Evolutionary conservation across 164 flowering plant genomes (phyloP).

Genomic region (Chimonanthus salicifolius): DNA sequence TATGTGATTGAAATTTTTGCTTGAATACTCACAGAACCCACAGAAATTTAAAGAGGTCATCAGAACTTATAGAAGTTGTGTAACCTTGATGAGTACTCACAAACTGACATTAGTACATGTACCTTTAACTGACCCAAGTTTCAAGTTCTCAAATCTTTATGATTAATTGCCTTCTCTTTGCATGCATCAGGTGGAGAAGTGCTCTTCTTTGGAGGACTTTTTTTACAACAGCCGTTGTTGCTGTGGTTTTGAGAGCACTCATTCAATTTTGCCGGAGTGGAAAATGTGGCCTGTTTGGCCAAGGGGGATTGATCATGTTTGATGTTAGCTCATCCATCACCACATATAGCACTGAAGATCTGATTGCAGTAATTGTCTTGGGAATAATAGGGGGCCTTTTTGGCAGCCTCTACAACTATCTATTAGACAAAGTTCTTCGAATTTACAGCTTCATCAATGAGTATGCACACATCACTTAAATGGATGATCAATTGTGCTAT

Average conservation of each 20-base stretch:
- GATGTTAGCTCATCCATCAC: constrained; percentile 53
- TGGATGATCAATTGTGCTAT: background rate
- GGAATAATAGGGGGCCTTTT: constrained; percentile 81
- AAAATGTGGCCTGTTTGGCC: constrained; percentile 79
- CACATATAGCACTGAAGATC: constrained; percentile 43
- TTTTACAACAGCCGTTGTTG: constrained; percentile 89
- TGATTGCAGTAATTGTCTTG: constrained; percentile 58
- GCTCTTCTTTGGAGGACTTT: constrained; percentile 97
- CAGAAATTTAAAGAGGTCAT: too few species aligned
- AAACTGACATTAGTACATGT: too few species aligned
- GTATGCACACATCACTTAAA: constrained; percentile 30
- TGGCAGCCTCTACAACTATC: constrained; percentile 81
- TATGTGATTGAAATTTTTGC: too few species aligned
- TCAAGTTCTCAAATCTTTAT: background rate
- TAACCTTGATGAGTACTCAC: too few species aligned
- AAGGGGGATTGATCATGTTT: constrained; percentile 94
- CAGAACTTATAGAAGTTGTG: too few species aligned
- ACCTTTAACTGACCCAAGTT: too few species aligned
- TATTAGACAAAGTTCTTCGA: constrained; percentile 78
- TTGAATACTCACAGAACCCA: too few species aligned
- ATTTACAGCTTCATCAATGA: constrained; percentile 74
- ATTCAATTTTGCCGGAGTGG: constrained; percentile 69
- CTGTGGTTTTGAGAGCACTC: constrained; percentile 60
- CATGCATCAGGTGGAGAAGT: constrained; percentile 79
- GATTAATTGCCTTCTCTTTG: background rate